phyloP scores from a whole-genome alignment of 805 yeast species.

The Zygoascus tannicola region DNA sequence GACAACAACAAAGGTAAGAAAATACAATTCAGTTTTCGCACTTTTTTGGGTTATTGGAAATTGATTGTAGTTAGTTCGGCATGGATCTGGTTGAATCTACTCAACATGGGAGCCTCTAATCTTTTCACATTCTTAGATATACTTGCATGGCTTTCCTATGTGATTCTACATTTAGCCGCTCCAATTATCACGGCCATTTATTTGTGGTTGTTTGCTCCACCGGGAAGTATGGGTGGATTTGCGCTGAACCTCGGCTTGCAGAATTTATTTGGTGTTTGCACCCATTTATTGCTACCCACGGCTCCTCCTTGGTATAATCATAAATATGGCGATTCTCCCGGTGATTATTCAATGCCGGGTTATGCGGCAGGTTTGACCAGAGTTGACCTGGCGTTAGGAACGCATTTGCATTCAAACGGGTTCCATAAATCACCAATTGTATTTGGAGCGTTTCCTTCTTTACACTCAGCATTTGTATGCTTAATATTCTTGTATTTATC shows the following conservation, averaged over 20 bases:
- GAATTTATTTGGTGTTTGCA: slow-evolving; percentile 48
- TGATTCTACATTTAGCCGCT: slow-evolving; percentile 48
- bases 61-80: neutral
- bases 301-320: slow-evolving; percentile 72
- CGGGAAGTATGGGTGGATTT: slow-evolving; percentile 50
- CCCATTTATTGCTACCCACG: slow-evolving; percentile 56
- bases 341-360: slow-evolving; percentile 54
- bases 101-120: slow-evolving; percentile 1
- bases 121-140: slow-evolving; percentile 35
- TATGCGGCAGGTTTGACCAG: slow-evolving; percentile 64
- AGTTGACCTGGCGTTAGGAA: slow-evolving; percentile 54
- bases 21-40: neutral
- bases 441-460: slow-evolving; percentile 47
- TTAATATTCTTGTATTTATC: slow-evolving; percentile 37
- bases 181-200: slow-evolving; percentile 56
- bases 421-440: slow-evolving; percentile 62
- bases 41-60: neutral
- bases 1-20: neutral
- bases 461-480: slow-evolving; percentile 16
- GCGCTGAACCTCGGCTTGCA: slow-evolving; percentile 49
- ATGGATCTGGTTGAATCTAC: slow-evolving; percentile 7
- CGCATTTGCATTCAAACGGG: slow-evolving; percentile 49
- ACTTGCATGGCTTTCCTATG: slow-evolving; percentile 54
- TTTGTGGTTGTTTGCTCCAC: slow-evolving; percentile 56
- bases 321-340: slow-evolving; percentile 47